phyloP scores from a whole-genome alignment of 805 yeast species.

The Hyphopichia homilentoma region DNA sequence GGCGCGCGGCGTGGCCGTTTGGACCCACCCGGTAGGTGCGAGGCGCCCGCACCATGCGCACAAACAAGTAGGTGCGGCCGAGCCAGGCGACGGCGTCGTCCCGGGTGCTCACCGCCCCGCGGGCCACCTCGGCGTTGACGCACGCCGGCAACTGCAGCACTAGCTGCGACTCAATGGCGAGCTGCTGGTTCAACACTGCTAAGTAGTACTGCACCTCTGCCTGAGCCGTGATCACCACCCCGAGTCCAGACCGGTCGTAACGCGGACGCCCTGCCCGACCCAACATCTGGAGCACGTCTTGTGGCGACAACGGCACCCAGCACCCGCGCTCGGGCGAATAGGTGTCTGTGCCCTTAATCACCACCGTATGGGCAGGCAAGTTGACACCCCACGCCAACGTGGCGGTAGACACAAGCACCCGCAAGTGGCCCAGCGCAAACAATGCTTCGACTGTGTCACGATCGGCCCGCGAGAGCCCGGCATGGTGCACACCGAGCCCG shows the following conservation, averaged over 20 bases:
- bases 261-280: conserved; percentile 98
- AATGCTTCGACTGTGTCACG: conserved; percentile 77
- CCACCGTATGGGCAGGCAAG: conserved; percentile 91
- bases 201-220: conserved; percentile 83
- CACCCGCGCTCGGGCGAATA: conserved; percentile 87
- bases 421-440: conserved; percentile 84
- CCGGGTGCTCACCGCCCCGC: conserved; percentile 58
- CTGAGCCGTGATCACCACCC: conserved; percentile 85
- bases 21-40: conserved; percentile 66
- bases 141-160: conserved; percentile 67
- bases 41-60: conserved; percentile 75
- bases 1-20: too few species aligned
- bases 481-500: conserved; percentile 91
- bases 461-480: conserved; percentile 74
- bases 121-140: conserved; percentile 82
- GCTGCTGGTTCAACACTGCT: conserved; percentile 84
- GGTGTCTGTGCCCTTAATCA: conserved; percentile 89
- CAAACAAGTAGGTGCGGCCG: conserved; percentile 70
- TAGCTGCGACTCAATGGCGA: conserved; percentile 89
- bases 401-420: conserved; percentile 83
- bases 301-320: conserved; percentile 92
- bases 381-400: conserved; percentile 98
- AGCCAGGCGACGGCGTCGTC: conserved; percentile 80
- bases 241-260: conserved; percentile 89
- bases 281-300: conserved; percentile 93